phyloP scores from a whole-genome alignment of 2,329 filamentous ascomycete genomes.

The Neonectria sp. region DNA sequence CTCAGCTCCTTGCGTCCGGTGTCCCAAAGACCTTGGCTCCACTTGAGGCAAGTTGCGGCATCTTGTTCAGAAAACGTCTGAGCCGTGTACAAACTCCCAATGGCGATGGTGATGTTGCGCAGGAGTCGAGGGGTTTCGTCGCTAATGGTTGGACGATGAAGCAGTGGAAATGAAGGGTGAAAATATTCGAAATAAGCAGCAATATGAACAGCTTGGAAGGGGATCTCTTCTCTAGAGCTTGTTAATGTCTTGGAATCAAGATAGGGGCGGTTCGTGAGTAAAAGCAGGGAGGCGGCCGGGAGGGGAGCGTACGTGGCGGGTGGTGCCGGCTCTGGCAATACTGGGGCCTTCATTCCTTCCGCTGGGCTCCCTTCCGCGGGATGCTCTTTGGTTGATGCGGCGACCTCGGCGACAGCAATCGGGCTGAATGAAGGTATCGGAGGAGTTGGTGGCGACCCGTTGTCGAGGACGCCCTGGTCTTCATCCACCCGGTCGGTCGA shows the following conservation, averaged over 20 bases:
- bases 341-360: not conserved
- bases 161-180: constrained; percentile 42
- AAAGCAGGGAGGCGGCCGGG: too few relatives aligned
- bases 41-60: constrained; percentile 9
- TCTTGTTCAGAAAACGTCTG: constrained; percentile 27
- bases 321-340: not conserved
- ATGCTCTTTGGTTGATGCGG: not conserved
- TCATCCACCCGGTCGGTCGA: not conserved
- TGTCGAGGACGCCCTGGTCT: not conserved
- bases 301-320: not conserved
- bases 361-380: not conserved
- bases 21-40: constrained; percentile 40
- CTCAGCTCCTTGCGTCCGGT: constrained; percentile 30
- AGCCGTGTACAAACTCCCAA: constrained; percentile 39
- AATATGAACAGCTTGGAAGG: constrained; percentile 12
- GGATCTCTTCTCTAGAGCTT: not conserved
- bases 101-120: constrained; percentile 36
- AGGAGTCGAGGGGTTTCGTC: constrained; percentile 21
- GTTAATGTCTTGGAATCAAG: too few relatives aligned
- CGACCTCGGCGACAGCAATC: not conserved
- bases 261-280: too few relatives aligned
- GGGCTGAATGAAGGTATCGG: not conserved
- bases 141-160: constrained; percentile 38
- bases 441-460: constrained; percentile 2
- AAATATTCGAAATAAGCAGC: constrained; percentile 43